Evolutionary conservation across 2,329 filamentous ascomycete species (phyloP).

Genomic region (Ambrosiella cleistominuta): DNA sequence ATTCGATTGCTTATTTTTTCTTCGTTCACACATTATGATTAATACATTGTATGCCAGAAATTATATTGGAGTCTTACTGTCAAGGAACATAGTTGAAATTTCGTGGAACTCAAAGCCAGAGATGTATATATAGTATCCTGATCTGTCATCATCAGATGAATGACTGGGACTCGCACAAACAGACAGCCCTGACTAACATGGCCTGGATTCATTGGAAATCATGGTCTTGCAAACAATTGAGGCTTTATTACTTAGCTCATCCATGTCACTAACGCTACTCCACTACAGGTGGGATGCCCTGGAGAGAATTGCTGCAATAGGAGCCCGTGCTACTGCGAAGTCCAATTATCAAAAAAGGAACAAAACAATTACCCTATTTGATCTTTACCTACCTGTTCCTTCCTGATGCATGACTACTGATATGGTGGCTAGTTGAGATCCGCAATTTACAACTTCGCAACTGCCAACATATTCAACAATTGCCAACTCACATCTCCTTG

Average conservation of each 20-base stretch:
- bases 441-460: neutral
- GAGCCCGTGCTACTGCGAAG: neutral
- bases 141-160: neutral
- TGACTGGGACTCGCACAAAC: neutral
- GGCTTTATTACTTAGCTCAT: neutral
- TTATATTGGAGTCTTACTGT: too few relatives aligned
- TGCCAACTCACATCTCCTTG: neutral
- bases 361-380: neutral
- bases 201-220: too few relatives aligned
- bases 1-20: too few relatives aligned
- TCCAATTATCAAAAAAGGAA: neutral
- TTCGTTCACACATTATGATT: too few relatives aligned
- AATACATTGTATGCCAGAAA: too few relatives aligned
- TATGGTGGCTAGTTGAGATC: neutral
- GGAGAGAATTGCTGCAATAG: neutral
- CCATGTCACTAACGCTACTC: neutral
- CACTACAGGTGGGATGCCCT: neutral
- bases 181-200: neutral
- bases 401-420: neutral
- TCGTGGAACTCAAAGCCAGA: neutral
- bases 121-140: neutral
- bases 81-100: too few relatives aligned
- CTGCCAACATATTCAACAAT: neutral
- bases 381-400: neutral
- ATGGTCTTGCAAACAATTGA: neutral